Evolutionary conservation across 176 grass and related monocot genomes (phyloP), one percentile per base, ranked within the genome.

Genomic region (Oryza meridionalis): DNA sequence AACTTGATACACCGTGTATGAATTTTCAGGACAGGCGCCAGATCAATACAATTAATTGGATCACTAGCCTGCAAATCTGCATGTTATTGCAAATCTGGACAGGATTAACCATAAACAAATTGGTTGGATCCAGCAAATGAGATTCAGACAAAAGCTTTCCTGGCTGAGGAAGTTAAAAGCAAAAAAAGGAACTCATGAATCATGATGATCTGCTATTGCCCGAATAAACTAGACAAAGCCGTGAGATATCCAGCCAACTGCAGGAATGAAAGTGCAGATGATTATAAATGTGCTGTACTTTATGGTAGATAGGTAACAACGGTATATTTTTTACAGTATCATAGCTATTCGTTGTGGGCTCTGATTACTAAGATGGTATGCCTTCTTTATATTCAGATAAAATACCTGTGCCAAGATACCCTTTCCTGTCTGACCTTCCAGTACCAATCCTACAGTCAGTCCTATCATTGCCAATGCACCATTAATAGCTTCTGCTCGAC

Each of bases 361-460:
- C 47, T 77, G n/a, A 72, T 67, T 51, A 58, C 45, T 77, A 84
- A 79, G 78, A 77, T 0, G 25, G 65, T 66, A 5, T 70, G 44
- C 44, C 43, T 77, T 12, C 21, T 32, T 70, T 77, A 61, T n/a
- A 47, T 58, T 76, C 73, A 79, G 59, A 63, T 81, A 45, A 77
- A n/a, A 42, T 84, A 95, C 96, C 91, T 98, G 96, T 37, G 67
- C 93, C 82, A 98, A 86, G 78, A 95, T 96, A 68, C 96, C 93
- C 46, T 96, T 98, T 84, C 96, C 96, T 75, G 96, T 96, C 66
- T 83, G 96, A 80, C 93, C 93, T 83, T 98, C 96, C 10, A 90
- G 43, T 50, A 99, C 64, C 75, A 99, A 76, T 61, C 83, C 93
- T 70, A 78, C 93, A 67, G 96, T 94, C 79, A 96, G 84, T 83